These are phyloP conservation scores for Paramecium biaurelia DNA, from an alignment of 73 alveolate species.

Conservation along the genomic window DNA sequence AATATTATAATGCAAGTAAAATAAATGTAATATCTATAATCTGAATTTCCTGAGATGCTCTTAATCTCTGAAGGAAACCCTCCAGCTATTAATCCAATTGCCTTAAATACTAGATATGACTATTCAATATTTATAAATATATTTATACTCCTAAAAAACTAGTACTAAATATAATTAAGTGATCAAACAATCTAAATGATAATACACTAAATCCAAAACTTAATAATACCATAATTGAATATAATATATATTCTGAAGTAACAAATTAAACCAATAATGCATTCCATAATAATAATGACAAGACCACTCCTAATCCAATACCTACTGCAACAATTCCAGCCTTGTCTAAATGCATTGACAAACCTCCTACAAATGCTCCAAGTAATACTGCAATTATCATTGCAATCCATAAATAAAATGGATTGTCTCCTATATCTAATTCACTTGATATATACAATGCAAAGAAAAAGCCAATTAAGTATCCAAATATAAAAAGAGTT, in stretches of 20 bases:
- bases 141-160: slow-evolving; percentile 16
- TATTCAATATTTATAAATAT: background rate
- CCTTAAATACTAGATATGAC: slow-evolving; percentile 1
- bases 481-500: background rate
- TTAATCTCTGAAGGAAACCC: slow-evolving; percentile 19
- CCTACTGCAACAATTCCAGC: slow-evolving; percentile 19
- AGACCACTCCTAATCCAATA: background rate
- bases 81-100: background rate
- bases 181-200: background rate
- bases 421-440: background rate
- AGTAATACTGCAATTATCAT: slow-evolving; percentile 8
- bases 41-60: background rate
- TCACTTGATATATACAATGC: slow-evolving; percentile 1
- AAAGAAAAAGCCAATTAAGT: background rate
- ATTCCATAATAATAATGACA: background rate
- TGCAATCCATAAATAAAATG: slow-evolving; percentile 6
- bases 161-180: background rate
- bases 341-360: slow-evolving; percentile 23
- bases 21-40: background rate
- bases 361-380: slow-evolving; percentile 17
- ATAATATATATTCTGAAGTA: background rate
- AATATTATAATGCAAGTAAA: background rate
- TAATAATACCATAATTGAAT: background rate
- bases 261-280: background rate
- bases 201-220: background rate